Conservation (phyloP, 73 alveolate genomes). For the Blepharisma japonicum region DNA sequence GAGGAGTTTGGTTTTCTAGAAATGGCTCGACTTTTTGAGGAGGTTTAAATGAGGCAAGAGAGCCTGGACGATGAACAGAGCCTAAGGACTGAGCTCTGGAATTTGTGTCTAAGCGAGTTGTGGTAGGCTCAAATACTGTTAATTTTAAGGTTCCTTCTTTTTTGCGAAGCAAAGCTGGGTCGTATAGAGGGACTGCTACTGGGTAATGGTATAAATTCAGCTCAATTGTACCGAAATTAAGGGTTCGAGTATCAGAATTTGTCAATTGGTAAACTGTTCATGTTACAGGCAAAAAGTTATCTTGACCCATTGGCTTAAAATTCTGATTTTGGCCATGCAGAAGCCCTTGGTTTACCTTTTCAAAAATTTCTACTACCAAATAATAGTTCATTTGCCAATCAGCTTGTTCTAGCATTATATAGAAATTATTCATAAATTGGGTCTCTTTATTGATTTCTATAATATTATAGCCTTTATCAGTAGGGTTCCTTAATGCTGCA, state of each 20-base stretch:
- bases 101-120: background rate
- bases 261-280: background rate
- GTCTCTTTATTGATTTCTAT: background rate
- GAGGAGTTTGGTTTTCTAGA: slow-evolving; percentile 21
- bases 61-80: background rate
- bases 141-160: slow-evolving; percentile 12
- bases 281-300: slow-evolving; percentile 23
- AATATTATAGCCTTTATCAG: background rate
- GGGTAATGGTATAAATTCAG: slow-evolving; percentile 13
- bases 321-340: background rate
- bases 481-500: background rate
- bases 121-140: slow-evolving; percentile 20
- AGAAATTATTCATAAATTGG: slow-evolving; percentile 8
- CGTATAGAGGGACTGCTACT: slow-evolving; percentile 2
- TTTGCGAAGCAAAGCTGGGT: background rate
- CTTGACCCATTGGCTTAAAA: background rate
- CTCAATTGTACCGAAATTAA: slow-evolving; percentile 21
- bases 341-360: background rate
- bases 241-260: background rate
- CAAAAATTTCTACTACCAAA: slow-evolving; percentile 13
- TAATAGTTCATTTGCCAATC: background rate
- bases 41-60: slow-evolving; percentile 5
- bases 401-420: background rate
- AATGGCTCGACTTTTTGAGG: background rate
- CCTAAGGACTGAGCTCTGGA: background rate